phyloP scores from a whole-genome alignment of 768 basidiomycete genomes.

The Psilocybe azurescens region DNA sequence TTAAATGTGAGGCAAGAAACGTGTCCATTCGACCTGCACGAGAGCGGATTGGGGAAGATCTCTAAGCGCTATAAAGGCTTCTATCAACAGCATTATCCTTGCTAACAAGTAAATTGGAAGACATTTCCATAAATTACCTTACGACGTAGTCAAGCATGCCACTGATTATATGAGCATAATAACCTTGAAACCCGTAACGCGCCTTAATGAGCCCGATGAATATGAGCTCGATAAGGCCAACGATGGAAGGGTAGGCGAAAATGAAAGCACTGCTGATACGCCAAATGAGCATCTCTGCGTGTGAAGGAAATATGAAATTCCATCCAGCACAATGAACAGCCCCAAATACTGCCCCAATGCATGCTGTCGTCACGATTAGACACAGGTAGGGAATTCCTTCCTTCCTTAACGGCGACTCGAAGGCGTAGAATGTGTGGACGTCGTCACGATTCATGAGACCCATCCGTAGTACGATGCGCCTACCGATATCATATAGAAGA shows the following conservation, averaged over 20 bases:
- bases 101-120: constrained; percentile 12
- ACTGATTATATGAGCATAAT: too few relatives aligned
- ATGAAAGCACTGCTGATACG: not conserved
- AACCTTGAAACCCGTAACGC: too few relatives aligned
- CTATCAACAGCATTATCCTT: constrained; percentile 14
- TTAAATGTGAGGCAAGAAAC: constrained; percentile 20
- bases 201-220: too few relatives aligned
- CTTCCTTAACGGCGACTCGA: too few relatives aligned
- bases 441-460: too few relatives aligned
- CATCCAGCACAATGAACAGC: not conserved
- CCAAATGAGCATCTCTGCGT: not conserved
- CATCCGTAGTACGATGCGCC: too few relatives aligned
- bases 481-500: too few relatives aligned
- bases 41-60: constrained; percentile 12
- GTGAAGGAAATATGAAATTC: not conserved
- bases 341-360: not conserved
- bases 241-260: not conserved
- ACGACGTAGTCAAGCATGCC: too few relatives aligned
- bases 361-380: too few relatives aligned
- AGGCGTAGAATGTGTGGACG: not conserved
- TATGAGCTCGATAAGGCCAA: not conserved
- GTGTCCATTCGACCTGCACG: constrained; percentile 12
- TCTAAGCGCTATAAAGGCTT: constrained; percentile 15
- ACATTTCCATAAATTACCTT: too few relatives aligned
- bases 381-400: too few relatives aligned